Evolutionary conservation across 257 asterid genomes (phyloP), one percentile per base, ranked within the genome.

Genomic region (Fraxinus quadrangulata): DNA sequence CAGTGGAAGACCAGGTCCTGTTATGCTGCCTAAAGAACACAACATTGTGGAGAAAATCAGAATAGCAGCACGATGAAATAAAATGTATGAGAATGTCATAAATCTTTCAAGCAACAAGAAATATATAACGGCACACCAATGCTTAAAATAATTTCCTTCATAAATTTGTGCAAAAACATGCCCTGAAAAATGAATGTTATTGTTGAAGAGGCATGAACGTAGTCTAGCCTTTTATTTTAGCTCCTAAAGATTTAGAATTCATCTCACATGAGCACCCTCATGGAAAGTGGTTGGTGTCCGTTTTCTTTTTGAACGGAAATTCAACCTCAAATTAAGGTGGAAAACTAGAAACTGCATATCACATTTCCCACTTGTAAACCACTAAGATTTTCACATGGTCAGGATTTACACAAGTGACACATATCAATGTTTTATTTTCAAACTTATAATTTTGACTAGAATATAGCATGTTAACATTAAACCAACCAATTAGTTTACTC

Each of bases 1-100:
- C n/a, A 96, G 86, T 11, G 93, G 96, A 31, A 93, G 95, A 81
- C 89, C 92, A 81, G 85, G 85, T 78, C 96, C 98, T 30, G 86
- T 74, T 54, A 92, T 39, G 75, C 92, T 89, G 80, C 97, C 98
- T 95, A 77, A 24, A 82, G 45, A 73, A 72, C 69, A 79, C 54
- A 83, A 65, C 68, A 78, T 28, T 23, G 77, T 61, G 8, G 69
- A 16, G 28, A 74, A 59, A 69, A 66, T 42, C 28, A 54, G 73
- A 75, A 81, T 67, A n/a, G n/a, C n/a, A 84, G 80, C 36, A 9
- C 68, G 65, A 34, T 23, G 9, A 74, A 72, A 67, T 74, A 17
- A 76, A 17, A 30, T 6, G 33, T 3, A 19, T 11, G 63, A 49
- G 63, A 56, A 26, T n/a, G 6, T 24, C 14, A 45, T 33, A 26